These are phyloP conservation scores for Sugiyamaella japonica DNA, from an alignment of 1,139 yeast species.

Conservation along the genomic window DNA sequence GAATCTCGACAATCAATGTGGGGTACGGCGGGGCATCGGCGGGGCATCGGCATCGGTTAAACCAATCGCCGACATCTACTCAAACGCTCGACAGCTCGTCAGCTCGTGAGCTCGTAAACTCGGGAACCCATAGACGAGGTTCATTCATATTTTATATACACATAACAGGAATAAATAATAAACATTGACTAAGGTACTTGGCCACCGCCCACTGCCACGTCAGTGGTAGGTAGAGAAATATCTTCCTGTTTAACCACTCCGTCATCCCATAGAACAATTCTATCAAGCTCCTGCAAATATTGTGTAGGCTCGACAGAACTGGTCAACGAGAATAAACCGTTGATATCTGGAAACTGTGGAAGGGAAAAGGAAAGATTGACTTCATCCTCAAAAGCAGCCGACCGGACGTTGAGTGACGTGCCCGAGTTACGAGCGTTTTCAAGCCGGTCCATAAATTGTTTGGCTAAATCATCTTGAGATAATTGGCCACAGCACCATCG, in stretches of 20 bases:
- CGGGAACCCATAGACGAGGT: too few relatives aligned
- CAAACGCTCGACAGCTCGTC: too few relatives aligned
- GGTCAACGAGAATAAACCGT: slow-evolving; percentile 5
- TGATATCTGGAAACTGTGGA: slow-evolving; percentile 13
- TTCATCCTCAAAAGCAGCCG: slow-evolving; percentile 13
- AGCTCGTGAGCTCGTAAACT: too few relatives aligned
- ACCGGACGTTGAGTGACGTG: slow-evolving; percentile 3
- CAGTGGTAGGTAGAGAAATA: not conserved
- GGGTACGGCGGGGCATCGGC: not conserved
- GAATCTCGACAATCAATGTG: not conserved
- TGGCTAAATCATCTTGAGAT: slow-evolving; percentile 9
- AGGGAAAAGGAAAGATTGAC: slow-evolving; percentile 7
- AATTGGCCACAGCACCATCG: slow-evolving; percentile 24
- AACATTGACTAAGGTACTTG: not conserved
- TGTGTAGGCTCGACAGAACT: slow-evolving; percentile 8
- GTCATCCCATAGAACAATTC: slow-evolving; percentile 15
- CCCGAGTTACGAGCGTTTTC: slow-evolving; percentile 8
- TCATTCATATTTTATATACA: too few relatives aligned
- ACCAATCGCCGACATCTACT: not conserved
- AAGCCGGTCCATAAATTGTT: slow-evolving; percentile 12
- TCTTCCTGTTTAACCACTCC: slow-evolving; percentile 5
- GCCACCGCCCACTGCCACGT: not conserved
- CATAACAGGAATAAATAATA: too few relatives aligned
- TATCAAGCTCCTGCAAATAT: slow-evolving; percentile 9
- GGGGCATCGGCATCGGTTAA: not conserved